Evolutionary conservation across 129 eudicot species (phyloP).

Genomic region (Arctium minus): DNA sequence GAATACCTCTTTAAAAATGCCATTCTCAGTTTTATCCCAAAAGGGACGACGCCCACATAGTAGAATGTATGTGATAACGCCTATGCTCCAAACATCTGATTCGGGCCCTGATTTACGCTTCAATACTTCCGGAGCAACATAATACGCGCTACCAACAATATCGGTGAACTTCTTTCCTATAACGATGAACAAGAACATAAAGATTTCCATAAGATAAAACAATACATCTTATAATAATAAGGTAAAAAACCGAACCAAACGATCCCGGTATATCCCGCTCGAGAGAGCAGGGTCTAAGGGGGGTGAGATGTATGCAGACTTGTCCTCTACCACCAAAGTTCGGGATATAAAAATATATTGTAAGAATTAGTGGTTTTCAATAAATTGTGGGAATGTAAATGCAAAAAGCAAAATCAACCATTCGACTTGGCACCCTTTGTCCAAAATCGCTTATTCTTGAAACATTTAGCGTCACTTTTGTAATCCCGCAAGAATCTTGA

Average conservation of each 20-base stretch:
- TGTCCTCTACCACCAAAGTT: too few species aligned
- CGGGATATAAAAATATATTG: too few species aligned
- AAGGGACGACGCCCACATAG: slow-evolving; percentile 97
- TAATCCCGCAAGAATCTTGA: background rate
- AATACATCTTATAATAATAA: background rate
- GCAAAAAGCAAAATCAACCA: background rate
- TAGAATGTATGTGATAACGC: slow-evolving; percentile 91
- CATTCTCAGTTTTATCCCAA: slow-evolving; percentile 97
- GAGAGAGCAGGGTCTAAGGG: too few species aligned
- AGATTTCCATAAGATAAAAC: slow-evolving; percentile 1
- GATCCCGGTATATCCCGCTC: too few species aligned
- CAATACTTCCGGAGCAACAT: slow-evolving; percentile 98
- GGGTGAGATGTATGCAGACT: too few species aligned
- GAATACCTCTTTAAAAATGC: slow-evolving; percentile 89
- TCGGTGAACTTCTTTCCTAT: slow-evolving; percentile 85
- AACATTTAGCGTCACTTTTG: background rate
- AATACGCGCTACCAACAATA: slow-evolving; percentile 96
- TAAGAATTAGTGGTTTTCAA: background rate
- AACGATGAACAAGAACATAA: slow-evolving; percentile 6
- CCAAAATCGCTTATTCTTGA: background rate
- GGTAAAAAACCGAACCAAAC: too few species aligned
- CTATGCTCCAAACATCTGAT: slow-evolving; percentile 99
- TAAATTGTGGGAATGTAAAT: too few species aligned
- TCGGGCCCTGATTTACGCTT: slow-evolving; percentile 96
- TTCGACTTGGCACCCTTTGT: background rate